phyloP scores from a whole-genome alignment of 768 basidiomycete species.

The Hypsizygus marmoreus region DNA sequence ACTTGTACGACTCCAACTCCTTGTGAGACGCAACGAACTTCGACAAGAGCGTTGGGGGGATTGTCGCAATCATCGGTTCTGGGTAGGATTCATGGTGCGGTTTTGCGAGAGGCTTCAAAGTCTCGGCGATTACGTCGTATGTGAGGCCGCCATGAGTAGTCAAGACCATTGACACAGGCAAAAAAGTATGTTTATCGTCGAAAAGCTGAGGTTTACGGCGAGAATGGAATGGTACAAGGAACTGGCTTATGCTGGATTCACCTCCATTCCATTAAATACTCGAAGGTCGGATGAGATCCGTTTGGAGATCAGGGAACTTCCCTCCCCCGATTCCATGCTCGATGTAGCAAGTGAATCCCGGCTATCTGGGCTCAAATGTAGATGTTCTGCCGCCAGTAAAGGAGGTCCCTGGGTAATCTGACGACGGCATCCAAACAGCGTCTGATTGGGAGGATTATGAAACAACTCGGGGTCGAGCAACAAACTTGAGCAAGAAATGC shows the following conservation, averaged over 20 bases:
- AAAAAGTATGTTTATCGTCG: background rate
- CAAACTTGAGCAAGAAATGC: too few relatives aligned
- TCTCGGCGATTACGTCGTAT: constrained; percentile 6
- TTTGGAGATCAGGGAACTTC: constrained; percentile 3
- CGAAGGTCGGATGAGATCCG: constrained; percentile 18
- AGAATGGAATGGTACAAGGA: background rate
- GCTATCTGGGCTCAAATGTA: background rate
- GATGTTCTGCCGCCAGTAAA: background rate
- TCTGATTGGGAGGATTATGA: too few relatives aligned
- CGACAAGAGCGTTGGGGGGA: constrained; percentile 22
- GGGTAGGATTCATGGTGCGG: background rate
- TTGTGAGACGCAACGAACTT: constrained; percentile 48
- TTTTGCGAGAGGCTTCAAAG: background rate
- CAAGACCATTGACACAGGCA: constrained; percentile 31
- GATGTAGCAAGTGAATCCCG: too few relatives aligned
- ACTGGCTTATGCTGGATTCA: constrained; percentile 3
- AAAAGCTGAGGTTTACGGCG: background rate
- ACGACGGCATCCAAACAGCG: too few relatives aligned
- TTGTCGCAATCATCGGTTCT: background rate
- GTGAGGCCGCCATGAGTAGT: constrained; percentile 18
- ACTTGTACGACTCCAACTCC: constrained; percentile 63
- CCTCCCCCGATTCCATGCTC: background rate
- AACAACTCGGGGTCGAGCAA: too few relatives aligned
- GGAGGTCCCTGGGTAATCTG: too few relatives aligned
- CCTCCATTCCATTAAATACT: constrained; percentile 18